These are phyloP conservation scores for Cenchrus fungigraminus DNA, from an alignment of 176 grass and related monocot genomes.

Conservation along the genomic window DNA sequence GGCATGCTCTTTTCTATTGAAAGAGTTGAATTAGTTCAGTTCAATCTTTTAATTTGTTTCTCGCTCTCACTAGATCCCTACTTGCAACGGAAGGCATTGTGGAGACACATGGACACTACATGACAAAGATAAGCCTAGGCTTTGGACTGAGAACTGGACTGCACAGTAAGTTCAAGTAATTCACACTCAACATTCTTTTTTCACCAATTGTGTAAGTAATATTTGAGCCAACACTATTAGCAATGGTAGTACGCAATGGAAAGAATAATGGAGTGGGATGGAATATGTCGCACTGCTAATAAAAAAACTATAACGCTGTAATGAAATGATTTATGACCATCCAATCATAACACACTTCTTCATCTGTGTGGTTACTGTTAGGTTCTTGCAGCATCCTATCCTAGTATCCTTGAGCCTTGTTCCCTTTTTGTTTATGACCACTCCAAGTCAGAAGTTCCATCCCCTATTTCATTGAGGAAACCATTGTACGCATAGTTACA, in stretches of 20 bases:
- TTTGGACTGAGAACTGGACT: constrained; percentile 99
- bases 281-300: not conserved
- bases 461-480: not conserved
- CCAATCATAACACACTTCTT: constrained; percentile 14
- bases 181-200: constrained; percentile 35
- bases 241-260: not conserved
- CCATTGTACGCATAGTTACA: not conserved
- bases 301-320: constrained; percentile 15
- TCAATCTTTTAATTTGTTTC: constrained; percentile 17
- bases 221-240: not conserved
- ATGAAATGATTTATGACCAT: constrained; percentile 29
- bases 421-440: constrained; percentile 15
- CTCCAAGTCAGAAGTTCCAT: not conserved
- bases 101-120: constrained; percentile 75
- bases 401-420: constrained; percentile 3
- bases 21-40: not conserved
- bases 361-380: not conserved
- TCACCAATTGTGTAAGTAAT: not conserved
- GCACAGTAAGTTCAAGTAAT: constrained; percentile 86
- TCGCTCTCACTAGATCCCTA: constrained; percentile 65
- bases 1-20: not conserved
- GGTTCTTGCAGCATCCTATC: not conserved
- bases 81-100: constrained; percentile 97
- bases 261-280: constrained; percentile 16
- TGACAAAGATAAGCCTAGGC: constrained; percentile 64